A percentile compares a stretch with the other conserved stretches of the same genome.
phyloP scores from a whole-genome alignment of 768 basidiomycete genomes.

The Hericium coralloides region DNA sequence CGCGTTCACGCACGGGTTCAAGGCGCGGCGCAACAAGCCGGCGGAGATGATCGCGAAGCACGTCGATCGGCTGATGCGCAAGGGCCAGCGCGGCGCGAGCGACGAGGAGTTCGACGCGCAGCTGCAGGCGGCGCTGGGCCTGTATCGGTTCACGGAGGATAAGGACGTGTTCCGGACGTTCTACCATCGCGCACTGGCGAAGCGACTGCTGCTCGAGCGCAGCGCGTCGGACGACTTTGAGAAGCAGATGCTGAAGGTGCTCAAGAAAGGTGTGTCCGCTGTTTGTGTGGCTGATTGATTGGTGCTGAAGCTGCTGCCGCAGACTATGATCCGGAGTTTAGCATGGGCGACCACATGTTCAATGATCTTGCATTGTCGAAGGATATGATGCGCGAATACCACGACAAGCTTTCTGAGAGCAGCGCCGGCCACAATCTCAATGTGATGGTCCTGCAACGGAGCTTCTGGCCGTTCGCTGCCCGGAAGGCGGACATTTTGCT shows the following conservation, averaged over 20 bases:
- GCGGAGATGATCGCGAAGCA: constrained; percentile 92
- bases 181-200: constrained; percentile 84
- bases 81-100: constrained; percentile 64
- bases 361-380: constrained; percentile 75
- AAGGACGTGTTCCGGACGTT: constrained; percentile 93
- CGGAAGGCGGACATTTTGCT: constrained; percentile 43
- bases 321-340: constrained; percentile 96
- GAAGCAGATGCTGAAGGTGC: constrained; percentile 70
- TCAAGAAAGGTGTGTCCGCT: constrained; percentile 54
- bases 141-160: constrained; percentile 86
- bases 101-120: constrained; percentile 54
- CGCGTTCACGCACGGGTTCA: constrained; percentile 69
- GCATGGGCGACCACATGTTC: constrained; percentile 93
- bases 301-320: constrained; percentile 3
- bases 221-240: constrained; percentile 87
- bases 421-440: constrained; percentile 41
- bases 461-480: constrained; percentile 76
- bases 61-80: constrained; percentile 80
- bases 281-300: neutral
- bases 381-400: constrained; percentile 63
- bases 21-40: constrained; percentile 68
- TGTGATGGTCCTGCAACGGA: constrained; percentile 80
- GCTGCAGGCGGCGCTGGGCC: constrained; percentile 56
- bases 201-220: constrained; percentile 73
- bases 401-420: constrained; percentile 22